Conservation (phyloP, 2,329 filamentous ascomycete species). For the Dactylellina sp. region DNA sequence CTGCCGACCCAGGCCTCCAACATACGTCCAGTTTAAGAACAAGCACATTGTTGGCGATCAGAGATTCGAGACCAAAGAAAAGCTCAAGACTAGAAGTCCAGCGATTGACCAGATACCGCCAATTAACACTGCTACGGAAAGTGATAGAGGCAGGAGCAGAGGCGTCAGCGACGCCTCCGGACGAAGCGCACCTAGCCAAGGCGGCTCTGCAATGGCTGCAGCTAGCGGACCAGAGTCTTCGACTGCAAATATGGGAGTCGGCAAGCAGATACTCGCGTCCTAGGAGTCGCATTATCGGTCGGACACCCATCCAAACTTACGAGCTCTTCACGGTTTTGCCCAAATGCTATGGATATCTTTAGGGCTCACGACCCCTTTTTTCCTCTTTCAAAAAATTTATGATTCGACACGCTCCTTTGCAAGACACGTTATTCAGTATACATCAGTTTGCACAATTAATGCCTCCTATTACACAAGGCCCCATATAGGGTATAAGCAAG, state of each 20-base stretch:
- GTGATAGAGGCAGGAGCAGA: constrained; percentile 43
- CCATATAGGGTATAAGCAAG: constrained; percentile 1
- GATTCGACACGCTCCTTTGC: constrained; percentile 54
- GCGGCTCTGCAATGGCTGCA: constrained; percentile 38
- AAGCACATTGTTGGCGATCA: constrained; percentile 84
- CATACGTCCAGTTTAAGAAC: constrained; percentile 82
- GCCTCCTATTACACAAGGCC: constrained; percentile 22
- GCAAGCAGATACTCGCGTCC: constrained; percentile 51
- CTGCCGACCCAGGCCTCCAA: constrained; percentile 83
- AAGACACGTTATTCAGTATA: constrained; percentile 17
- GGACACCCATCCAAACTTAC: constrained; percentile 16
- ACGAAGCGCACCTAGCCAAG: constrained; percentile 35
- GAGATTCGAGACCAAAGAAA: constrained; percentile 71
- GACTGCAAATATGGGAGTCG: constrained; percentile 28
- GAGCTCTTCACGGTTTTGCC: constrained; percentile 23
- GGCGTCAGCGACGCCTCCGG: constrained; percentile 49
- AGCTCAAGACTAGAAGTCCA: constrained; percentile 47
- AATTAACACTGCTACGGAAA: constrained; percentile 13
- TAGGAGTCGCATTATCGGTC: constrained; percentile 23
- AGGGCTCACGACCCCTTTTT: constrained; percentile 29
- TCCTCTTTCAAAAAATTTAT: constrained; percentile 28
- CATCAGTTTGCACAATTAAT: constrained; percentile 41
- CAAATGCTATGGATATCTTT: constrained; percentile 31
- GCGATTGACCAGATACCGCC: constrained; percentile 31
- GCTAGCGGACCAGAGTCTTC: constrained; percentile 37